Evolutionary conservation across 495 filamentous ascomycete genomes (phyloP).

Genomic region (Tuber umbilicatum): DNA sequence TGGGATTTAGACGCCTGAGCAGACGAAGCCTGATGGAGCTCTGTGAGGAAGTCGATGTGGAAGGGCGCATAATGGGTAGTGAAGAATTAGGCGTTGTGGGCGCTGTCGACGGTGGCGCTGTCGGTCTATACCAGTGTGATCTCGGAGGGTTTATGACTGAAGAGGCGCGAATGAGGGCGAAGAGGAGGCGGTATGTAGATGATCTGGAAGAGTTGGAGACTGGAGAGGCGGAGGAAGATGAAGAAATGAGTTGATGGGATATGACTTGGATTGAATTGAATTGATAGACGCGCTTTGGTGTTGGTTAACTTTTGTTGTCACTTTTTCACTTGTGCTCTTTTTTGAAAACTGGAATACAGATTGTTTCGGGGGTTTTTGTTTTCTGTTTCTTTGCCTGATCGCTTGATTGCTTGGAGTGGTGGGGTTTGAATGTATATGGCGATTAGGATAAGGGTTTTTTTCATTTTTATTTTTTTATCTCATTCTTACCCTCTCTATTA

Average conservation of each 20-base stretch:
- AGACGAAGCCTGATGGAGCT: constrained; percentile 74
- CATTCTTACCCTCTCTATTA: background rate
- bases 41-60: constrained; percentile 85
- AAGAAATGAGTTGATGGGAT: constrained; percentile 32
- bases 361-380: background rate
- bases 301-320: constrained; percentile 9
- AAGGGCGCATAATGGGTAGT: constrained; percentile 78
- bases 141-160: constrained; percentile 24
- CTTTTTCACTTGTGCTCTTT: constrained; percentile 6
- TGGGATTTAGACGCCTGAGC: constrained; percentile 73
- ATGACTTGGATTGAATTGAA: constrained; percentile 7
- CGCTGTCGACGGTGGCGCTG: constrained; percentile 21
- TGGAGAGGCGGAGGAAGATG: constrained; percentile 34
- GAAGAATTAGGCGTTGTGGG: constrained; percentile 41
- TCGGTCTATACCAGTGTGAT: constrained; percentile 15
- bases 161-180: constrained; percentile 27
- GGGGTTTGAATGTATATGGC: constrained; percentile 19
- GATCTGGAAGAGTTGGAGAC: constrained; percentile 28
- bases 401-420: constrained; percentile 10
- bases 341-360: background rate
- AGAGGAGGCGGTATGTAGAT: constrained; percentile 26
- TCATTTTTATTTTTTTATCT: constrained; percentile 4
- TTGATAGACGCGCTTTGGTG: constrained; percentile 11
- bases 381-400: constrained; percentile 6
- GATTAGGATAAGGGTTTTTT: constrained; percentile 1